These are phyloP conservation scores for Kluyveromyces siamensis DNA, from an alignment of 805 yeast species.

Conservation along the genomic window DNA sequence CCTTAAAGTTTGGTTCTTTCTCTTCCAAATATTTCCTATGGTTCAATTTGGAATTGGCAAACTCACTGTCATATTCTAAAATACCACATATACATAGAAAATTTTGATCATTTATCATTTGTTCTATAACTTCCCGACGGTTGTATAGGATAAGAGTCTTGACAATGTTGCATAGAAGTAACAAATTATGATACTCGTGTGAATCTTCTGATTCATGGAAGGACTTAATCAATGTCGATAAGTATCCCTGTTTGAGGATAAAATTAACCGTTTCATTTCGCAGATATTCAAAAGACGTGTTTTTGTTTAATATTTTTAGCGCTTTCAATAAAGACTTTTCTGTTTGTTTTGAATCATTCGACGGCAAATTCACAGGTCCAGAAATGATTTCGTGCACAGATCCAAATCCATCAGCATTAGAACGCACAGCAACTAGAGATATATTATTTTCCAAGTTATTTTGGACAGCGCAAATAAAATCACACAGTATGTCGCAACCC, in stretches of 20 bases:
- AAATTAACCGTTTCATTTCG: conserved; percentile 54
- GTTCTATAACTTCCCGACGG: conserved; percentile 53
- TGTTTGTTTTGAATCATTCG: conserved; percentile 38
- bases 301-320: conserved; percentile 48
- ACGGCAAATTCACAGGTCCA: conserved; percentile 71
- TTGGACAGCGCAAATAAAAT: conserved; percentile 64
- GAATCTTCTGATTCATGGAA: conserved; percentile 50
- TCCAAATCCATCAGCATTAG: conserved; percentile 41
- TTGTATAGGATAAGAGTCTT: conserved; percentile 66
- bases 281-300: conserved; percentile 47
- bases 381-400: conserved; percentile 63
- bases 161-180: conserved; percentile 60
- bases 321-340: conserved; percentile 40
- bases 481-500: conserved; percentile 80
- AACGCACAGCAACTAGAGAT: conserved; percentile 60
- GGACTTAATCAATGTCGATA: conserved; percentile 40
- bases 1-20: conserved; percentile 43
- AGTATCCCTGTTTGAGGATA: conserved; percentile 44
- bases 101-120: conserved; percentile 43
- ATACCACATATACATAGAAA: conserved; percentile 64
- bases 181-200: conserved; percentile 46
- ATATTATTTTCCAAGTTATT: conserved; percentile 53
- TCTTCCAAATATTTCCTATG: conserved; percentile 61
- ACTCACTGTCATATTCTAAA: conserved; percentile 84
- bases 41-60: conserved; percentile 70